Evolutionary conservation across 2,329 filamentous ascomycete genomes (phyloP).

Genomic region (Chrysoporthe austroafricana): DNA sequence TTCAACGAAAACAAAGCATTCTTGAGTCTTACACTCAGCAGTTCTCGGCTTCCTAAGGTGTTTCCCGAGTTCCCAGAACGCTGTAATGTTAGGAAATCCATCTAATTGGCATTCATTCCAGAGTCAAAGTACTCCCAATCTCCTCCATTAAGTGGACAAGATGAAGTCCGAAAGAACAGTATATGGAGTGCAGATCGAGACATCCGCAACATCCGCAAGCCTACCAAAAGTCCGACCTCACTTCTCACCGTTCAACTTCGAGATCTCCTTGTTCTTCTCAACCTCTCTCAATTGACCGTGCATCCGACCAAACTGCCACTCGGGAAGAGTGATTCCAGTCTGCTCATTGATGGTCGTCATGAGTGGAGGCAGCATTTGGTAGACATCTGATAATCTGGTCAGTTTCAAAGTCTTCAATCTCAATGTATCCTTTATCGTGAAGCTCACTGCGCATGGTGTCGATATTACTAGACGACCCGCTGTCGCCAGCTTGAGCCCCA

Average conservation of each 20-base stretch:
- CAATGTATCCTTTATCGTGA: no score
- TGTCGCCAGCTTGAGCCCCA: conserved; percentile 53
- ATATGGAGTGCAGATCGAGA: no score
- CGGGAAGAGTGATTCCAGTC: conserved; percentile 79
- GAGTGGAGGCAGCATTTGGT: conserved; percentile 82
- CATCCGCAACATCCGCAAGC: not conserved
- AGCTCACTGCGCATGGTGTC: conserved; percentile 66
- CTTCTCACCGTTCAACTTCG: conserved; percentile 30
- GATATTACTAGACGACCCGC: conserved; percentile 43
- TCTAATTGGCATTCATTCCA: not conserved
- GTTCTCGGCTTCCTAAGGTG: not conserved
- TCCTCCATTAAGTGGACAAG: not conserved
- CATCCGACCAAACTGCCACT: conserved; percentile 69
- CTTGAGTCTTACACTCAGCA: not conserved
- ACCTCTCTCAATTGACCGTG: conserved; percentile 38
- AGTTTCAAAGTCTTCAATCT: not conserved
- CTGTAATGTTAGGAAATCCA: not conserved
- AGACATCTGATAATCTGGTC: conserved; percentile 58
- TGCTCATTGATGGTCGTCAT: conserved; percentile 88
- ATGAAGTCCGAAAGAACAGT: no score
- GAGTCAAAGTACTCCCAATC: not conserved
- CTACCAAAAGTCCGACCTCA: not conserved
- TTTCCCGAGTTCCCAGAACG: not conserved
- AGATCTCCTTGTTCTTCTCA: conserved; percentile 47
- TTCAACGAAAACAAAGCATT: no score